Percentiles rank a stretch among this genome's conserved stretches.
These are phyloP conservation scores for Chlorella vulgaris DNA, from an alignment of 139 green algal genomes.

Conservation along the genomic window DNA sequence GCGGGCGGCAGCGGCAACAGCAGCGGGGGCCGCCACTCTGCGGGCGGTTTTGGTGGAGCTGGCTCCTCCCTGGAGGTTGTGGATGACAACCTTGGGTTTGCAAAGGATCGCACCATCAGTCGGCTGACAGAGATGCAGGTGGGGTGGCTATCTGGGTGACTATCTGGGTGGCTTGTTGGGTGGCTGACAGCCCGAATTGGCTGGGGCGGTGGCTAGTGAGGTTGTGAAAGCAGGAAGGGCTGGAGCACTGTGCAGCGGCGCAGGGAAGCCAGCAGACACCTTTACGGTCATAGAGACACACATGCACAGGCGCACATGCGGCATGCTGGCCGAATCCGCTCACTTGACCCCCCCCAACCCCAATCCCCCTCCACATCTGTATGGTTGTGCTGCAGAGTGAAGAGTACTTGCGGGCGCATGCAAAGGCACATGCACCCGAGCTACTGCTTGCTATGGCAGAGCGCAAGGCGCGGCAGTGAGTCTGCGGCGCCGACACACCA, in stretches of 20 bases:
- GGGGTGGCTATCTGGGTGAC: background rate
- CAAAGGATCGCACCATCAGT: conserved; percentile 91
- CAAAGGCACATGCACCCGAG: conserved; percentile 72
- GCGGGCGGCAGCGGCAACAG: background rate
- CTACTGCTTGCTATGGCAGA: conserved; percentile 64
- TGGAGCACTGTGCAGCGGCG: no score
- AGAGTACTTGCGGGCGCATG: conserved; percentile 83
- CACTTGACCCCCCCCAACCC: no score
- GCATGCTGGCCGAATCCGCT: no score
- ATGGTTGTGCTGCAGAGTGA: conserved; percentile 4
- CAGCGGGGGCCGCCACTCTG: background rate
- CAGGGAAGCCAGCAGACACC: no score
- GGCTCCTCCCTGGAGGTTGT: conserved; percentile 56
- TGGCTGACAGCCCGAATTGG: background rate
- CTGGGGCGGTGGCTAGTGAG: background rate
- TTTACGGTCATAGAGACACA: no score
- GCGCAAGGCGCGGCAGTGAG: no score
- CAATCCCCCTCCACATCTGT: no score
- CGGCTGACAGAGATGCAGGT: conserved; percentile 93
- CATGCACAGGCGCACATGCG: no score
- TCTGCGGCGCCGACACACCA: no score
- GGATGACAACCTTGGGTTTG: conserved; percentile 93
- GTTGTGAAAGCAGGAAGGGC: no score
- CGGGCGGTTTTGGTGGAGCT: background rate
- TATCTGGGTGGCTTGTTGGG: background rate